Evolutionary conservation across 208 protist species (phyloP).

Genomic region (Porcisia deanei): DNA sequence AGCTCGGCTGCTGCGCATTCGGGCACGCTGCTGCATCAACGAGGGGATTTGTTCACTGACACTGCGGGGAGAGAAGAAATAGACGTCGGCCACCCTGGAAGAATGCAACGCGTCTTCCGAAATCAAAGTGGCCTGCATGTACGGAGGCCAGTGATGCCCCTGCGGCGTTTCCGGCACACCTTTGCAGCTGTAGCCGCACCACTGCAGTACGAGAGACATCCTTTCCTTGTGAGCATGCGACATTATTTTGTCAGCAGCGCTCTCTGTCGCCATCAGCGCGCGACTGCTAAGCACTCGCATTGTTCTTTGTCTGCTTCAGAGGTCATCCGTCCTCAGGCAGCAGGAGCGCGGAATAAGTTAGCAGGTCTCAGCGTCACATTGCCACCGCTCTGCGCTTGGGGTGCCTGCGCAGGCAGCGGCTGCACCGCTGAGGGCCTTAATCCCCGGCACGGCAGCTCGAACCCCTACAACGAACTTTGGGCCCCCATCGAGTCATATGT

Average conservation of each 20-base stretch:
- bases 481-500: constrained; percentile 31
- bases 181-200: not conserved
- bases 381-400: constrained; percentile 50
- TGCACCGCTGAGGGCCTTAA: not conserved
- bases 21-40: not conserved
- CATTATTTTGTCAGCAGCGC: not conserved
- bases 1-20: not conserved
- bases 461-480: constrained; percentile 20
- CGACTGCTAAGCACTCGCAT: not conserved
- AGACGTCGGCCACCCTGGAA: not conserved
- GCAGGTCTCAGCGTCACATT: constrained; percentile 46
- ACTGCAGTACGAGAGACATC: not conserved
- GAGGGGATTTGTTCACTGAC: not conserved
- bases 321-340: not conserved
- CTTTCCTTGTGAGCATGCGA: not conserved
- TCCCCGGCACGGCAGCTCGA: not conserved
- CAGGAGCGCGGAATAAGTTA: not conserved
- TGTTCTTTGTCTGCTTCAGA: constrained; percentile 7
- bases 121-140: not conserved
- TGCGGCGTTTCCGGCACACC: not conserved
- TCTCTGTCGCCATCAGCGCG: not conserved
- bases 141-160: not conserved
- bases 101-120: not conserved
- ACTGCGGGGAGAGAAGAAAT: too few species aligned
- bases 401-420: not conserved